phyloP scores from a whole-genome alignment of 2,329 filamentous ascomycete species.

The Simplicillium sp. region DNA sequence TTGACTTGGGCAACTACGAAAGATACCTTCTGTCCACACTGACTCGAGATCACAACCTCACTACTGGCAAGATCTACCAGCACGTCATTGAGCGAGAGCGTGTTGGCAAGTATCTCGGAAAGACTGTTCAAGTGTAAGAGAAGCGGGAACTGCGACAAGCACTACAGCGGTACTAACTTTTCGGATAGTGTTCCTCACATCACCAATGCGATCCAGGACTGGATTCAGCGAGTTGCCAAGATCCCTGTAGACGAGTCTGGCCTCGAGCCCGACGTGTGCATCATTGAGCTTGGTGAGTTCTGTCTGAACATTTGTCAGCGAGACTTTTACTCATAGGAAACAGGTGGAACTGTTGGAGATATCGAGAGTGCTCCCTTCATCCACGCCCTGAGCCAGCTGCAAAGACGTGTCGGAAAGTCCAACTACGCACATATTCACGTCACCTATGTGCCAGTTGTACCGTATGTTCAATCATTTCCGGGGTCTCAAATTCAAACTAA shows the following conservation, averaged over 20 bases:
- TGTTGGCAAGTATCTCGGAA: slow-evolving; percentile 69
- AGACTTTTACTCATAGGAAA: not conserved
- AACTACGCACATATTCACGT: slow-evolving; percentile 89
- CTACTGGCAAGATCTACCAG: slow-evolving; percentile 91
- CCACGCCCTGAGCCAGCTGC: slow-evolving; percentile 74
- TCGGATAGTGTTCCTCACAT: slow-evolving; percentile 63
- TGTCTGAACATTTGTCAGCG: not conserved
- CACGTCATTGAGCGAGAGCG: slow-evolving; percentile 69
- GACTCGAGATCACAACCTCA: slow-evolving; percentile 87
- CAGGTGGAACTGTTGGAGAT: slow-evolving; percentile 59
- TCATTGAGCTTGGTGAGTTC: slow-evolving; percentile 39
- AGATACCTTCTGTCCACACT: slow-evolving; percentile 60
- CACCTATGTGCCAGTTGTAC: slow-evolving; percentile 65
- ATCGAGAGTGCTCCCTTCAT: slow-evolving; percentile 85
- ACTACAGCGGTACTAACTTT: not conserved
- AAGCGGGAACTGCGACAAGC: slow-evolving; percentile 7
- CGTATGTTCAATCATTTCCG: slow-evolving; percentile 4
- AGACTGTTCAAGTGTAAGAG: slow-evolving; percentile 28
- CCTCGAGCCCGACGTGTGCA: slow-evolving; percentile 81
- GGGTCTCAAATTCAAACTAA: too few species aligned
- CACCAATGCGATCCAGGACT: slow-evolving; percentile 83
- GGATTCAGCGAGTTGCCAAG: slow-evolving; percentile 77
- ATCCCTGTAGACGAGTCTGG: slow-evolving; percentile 80
- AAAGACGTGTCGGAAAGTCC: slow-evolving; percentile 58
- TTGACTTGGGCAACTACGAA: slow-evolving; percentile 44